Percentiles rank a stretch among this genome's conserved stretches.
These are phyloP conservation scores for Beauveria caledonica DNA, from an alignment of 2,329 filamentous ascomycete genomes.

Conservation along the genomic window DNA sequence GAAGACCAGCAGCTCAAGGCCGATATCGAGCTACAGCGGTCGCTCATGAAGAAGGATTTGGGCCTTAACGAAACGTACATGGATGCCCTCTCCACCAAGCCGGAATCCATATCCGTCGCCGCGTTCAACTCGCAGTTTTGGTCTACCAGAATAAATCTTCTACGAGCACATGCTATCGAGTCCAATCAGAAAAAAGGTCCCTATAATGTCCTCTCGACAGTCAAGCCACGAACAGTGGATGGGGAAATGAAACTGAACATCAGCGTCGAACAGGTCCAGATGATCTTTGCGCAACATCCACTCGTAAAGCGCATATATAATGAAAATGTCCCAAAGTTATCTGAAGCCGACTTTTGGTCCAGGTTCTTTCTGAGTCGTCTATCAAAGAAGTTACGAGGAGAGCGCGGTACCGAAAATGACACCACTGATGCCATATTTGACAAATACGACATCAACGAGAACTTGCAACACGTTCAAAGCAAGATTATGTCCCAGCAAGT, in stretches of 20 bases:
- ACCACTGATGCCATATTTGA: slow-evolving; percentile 73
- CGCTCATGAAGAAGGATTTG: slow-evolving; percentile 73
- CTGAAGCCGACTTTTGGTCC: slow-evolving; percentile 80
- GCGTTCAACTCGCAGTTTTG: slow-evolving; percentile 92
- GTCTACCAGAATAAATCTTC: slow-evolving; percentile 76
- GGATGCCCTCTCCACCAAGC: slow-evolving; percentile 75
- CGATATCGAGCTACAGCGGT: slow-evolving; percentile 79
- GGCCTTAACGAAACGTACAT: slow-evolving; percentile 76
- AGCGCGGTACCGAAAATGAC: slow-evolving; percentile 74
- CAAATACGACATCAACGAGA: slow-evolving; percentile 70
- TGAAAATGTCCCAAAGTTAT: slow-evolving; percentile 77
- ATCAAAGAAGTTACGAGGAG: slow-evolving; percentile 84
- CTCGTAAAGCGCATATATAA: slow-evolving; percentile 86
- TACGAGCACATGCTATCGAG: slow-evolving; percentile 87
- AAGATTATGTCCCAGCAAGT: slow-evolving; percentile 57
- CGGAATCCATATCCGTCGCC: slow-evolving; percentile 68
- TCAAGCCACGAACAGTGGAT: slow-evolving; percentile 58
- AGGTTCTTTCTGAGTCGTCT: slow-evolving; percentile 87
- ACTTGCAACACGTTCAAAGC: slow-evolving; percentile 44
- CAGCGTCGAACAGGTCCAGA: slow-evolving; percentile 82
- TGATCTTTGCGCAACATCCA: slow-evolving; percentile 90
- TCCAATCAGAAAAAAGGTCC: slow-evolving; percentile 76
- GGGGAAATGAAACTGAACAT: slow-evolving; percentile 74
- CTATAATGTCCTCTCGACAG: slow-evolving; percentile 87
- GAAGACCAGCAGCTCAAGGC: slow-evolving; percentile 70